Evolutionary conservation across 106 monocot species (phyloP).

Genomic region (Apostasia shenzhenica): DNA sequence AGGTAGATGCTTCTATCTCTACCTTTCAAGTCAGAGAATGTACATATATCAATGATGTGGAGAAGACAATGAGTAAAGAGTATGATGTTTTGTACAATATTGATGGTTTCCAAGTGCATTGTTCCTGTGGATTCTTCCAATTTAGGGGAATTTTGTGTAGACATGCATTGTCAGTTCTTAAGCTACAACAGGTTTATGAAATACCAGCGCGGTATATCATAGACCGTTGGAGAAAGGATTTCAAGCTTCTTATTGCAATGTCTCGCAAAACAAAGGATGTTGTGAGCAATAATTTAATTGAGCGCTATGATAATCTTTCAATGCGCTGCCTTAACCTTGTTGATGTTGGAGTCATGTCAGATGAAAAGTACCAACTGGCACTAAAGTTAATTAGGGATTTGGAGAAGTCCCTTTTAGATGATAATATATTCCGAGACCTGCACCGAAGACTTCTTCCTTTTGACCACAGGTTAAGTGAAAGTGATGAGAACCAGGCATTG

Average conservation of each 20-base stretch:
- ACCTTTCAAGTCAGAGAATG: conserved; percentile 34
- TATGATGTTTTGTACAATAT: conserved; percentile 36
- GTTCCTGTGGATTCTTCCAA: conserved; percentile 34
- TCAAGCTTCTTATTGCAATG: conserved; percentile 25
- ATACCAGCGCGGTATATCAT: conserved; percentile 32
- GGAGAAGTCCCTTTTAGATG: conserved; percentile 29
- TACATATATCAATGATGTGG: conserved; percentile 14
- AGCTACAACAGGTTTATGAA: conserved; percentile 38
- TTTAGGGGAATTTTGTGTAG: conserved; percentile 42
- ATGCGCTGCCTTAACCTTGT: conserved; percentile 23
- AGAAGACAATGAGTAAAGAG: conserved; percentile 14
- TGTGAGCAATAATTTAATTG: conserved; percentile 17
- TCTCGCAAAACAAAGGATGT: conserved; percentile 25
- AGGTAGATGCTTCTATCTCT: conserved; percentile 30
- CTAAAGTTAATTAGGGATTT: conserved; percentile 14
- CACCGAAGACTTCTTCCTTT: conserved; percentile 19
- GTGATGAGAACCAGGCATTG: conserved; percentile 18
- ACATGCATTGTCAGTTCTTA: conserved; percentile 41
- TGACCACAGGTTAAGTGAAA: conserved; percentile 22
- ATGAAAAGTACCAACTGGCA: conserved; percentile 23
- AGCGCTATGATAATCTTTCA: conserved; percentile 46
- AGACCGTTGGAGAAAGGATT: conserved; percentile 46
- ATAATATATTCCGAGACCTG: conserved; percentile 24
- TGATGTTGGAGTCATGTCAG: conserved; percentile 13
- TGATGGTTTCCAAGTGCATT: conserved; percentile 18